Evolutionary conservation across 495 filamentous ascomycete genomes (phyloP).

Genomic region (Penicillium paxilli): DNA sequence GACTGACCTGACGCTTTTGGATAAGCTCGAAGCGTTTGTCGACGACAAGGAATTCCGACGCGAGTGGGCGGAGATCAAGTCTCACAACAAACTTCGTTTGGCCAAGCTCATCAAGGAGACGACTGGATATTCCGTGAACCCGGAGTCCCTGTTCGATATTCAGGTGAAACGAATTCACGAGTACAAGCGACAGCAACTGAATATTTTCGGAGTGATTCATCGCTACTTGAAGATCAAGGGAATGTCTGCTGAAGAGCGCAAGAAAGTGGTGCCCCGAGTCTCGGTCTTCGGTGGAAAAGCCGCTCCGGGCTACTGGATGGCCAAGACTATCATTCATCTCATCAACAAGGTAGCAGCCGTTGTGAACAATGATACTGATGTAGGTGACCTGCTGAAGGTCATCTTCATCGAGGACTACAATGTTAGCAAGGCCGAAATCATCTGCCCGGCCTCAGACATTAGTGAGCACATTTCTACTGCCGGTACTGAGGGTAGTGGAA

Average conservation of each 20-base stretch:
- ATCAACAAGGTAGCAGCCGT: conserved; percentile 91
- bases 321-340: conserved; percentile 96
- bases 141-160: conserved; percentile 86
- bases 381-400: conserved; percentile 94
- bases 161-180: conserved; percentile 99
- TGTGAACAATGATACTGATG: conserved; percentile 86
- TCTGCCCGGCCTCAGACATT: conserved; percentile 90
- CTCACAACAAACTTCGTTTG: conserved; percentile 74
- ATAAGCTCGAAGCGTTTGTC: conserved; percentile 75
- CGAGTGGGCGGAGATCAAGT: conserved; percentile 90
- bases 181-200: conserved; percentile 98
- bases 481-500: conserved; percentile 76
- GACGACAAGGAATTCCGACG: conserved; percentile 87
- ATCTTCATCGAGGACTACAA: conserved; percentile 98
- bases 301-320: conserved; percentile 99
- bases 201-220: conserved; percentile 97
- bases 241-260: conserved; percentile 78
- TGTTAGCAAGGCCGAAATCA: conserved; percentile 97
- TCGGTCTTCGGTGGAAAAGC: conserved; percentile 98
- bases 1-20: conserved; percentile 81
- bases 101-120: conserved; percentile 86
- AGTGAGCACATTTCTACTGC: conserved; percentile 99
- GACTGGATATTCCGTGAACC: conserved; percentile 79
- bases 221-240: conserved; percentile 87
- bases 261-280: conserved; percentile 88